Conservation (phyloP, 805 yeast species). For the Candida tallmaniae region DNA sequence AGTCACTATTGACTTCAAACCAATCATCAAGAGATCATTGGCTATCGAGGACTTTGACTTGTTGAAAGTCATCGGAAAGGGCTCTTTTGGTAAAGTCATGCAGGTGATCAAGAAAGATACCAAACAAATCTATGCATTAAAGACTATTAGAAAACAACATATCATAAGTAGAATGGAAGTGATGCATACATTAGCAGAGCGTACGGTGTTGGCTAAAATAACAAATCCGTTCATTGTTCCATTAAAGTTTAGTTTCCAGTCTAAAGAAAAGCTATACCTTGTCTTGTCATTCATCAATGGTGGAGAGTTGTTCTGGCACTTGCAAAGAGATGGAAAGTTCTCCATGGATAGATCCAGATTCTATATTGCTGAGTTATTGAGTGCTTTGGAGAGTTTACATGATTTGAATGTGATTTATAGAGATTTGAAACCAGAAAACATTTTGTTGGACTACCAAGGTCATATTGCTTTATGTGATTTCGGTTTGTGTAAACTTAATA, state of each 20-base stretch:
- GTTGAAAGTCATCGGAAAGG: constrained; percentile 94
- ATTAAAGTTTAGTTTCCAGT: constrained; percentile 90
- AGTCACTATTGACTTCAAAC: constrained; percentile 65
- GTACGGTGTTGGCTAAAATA: constrained; percentile 90
- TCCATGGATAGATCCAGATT: constrained; percentile 85
- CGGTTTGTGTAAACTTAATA: constrained; percentile 92
- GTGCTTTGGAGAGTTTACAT: constrained; percentile 90
- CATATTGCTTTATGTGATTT: constrained; percentile 97
- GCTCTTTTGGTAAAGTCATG: constrained; percentile 98
- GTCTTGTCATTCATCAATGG: constrained; percentile 94
- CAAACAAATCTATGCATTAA: constrained; percentile 88
- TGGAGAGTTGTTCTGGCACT: constrained; percentile 92
- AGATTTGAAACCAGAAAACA: constrained; percentile 95
- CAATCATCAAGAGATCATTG: constrained; percentile 58
- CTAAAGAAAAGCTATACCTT: constrained; percentile 90
- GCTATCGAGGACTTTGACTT: constrained; percentile 90
- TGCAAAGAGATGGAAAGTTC: constrained; percentile 87
- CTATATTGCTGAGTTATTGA: constrained; percentile 88
- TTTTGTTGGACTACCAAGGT: constrained; percentile 90
- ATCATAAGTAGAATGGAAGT: constrained; percentile 93
- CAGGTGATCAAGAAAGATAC: constrained; percentile 96
- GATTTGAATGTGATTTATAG: constrained; percentile 89
- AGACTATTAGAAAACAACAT: constrained; percentile 90
- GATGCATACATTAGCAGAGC: constrained; percentile 92
- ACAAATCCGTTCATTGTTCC: constrained; percentile 96